Base-by-base conservation (phyloP, 306 rosid genomes). In the Abrus pulchellus region DNA sequence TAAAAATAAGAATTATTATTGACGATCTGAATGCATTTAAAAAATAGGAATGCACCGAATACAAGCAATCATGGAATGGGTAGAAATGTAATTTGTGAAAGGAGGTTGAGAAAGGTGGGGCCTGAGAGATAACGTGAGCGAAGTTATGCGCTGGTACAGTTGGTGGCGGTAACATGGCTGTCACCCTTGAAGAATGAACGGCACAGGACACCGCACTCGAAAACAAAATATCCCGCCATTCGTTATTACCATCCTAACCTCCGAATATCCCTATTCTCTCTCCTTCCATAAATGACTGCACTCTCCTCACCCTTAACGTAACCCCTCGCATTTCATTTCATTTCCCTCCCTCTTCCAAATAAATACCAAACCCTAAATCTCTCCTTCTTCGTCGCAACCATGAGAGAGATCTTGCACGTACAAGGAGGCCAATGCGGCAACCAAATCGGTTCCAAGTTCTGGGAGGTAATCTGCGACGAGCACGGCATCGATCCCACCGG, bases 381-480 rank as follows among this genome's bases (percentile, higher is more conserved):
- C 62, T 14, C 14, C 9, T 9, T 12, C 34, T 0, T 3, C 33
- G 0, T n/a, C 66, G 40, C 45, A 52, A 73, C 78, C 75, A 94
- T 94, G 98, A 90, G 97, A 75, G 98, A 94, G 87, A 94, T 94
- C 83, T 78, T 94, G 85, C 98, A 94, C 77, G 85, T 94, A 38
- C 97, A 94, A 64, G 98, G 94, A 29, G 98, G 98, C 79, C 98
- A 94, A 86, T 94, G 98, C 79, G 98, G 98, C 27, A 94, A 94
- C 91, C 98, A 94, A 69, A 94, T 94, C 88, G 98, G 98, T 0
- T 92, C 98, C 86, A 94, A 94, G 84, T 94, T 94, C 85, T 94
- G 98, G 98, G 97, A 94, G 70, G 98, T 94, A 0, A 94, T 90
- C 70, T 93, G 98, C 83, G 94, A 93, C 59, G 98, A 93, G 86